Percentiles rank a stretch among this genome's conserved stretches.
Evolutionary conservation across 2,329 filamentous ascomycete genomes (phyloP).

Genomic region (Talaromyces sp.): DNA sequence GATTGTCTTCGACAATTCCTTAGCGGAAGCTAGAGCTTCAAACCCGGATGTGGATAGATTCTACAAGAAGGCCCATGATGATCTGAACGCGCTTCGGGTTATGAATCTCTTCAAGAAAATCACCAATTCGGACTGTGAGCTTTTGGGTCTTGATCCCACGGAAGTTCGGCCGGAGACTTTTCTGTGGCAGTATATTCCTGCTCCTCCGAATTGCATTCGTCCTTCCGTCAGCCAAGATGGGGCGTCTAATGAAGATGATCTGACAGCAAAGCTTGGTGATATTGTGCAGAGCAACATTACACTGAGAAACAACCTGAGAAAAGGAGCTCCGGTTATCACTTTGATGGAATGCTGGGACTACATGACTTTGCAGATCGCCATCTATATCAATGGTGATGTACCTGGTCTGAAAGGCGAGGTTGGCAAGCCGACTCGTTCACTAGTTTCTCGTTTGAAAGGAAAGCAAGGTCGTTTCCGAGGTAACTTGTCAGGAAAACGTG

Average conservation of each 20-base stretch:
- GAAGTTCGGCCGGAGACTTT: slow-evolving; percentile 94
- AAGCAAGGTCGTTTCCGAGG: slow-evolving; percentile 97
- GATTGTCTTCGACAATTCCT: slow-evolving; percentile 77
- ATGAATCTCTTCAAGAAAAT: slow-evolving; percentile 90
- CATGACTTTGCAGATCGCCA: slow-evolving; percentile 86
- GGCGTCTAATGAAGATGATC: slow-evolving; percentile 90
- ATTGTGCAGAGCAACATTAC: slow-evolving; percentile 89
- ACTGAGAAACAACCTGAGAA: slow-evolving; percentile 74
- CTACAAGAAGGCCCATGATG: slow-evolving; percentile 85
- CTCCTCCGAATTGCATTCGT: slow-evolving; percentile 87
- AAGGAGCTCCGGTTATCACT: slow-evolving; percentile 77
- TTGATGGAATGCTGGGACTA: slow-evolving; percentile 99
- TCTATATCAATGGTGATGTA: slow-evolving; percentile 97
- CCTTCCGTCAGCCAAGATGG: slow-evolving; percentile 91
- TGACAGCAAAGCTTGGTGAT: slow-evolving; percentile 94
- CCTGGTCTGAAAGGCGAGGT: slow-evolving; percentile 86
- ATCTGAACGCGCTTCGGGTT: slow-evolving; percentile 82
- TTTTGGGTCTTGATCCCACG: slow-evolving; percentile 78
- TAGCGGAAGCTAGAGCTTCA: slow-evolving; percentile 68
- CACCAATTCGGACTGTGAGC: slow-evolving; percentile 76
- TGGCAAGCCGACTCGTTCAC: slow-evolving; percentile 83
- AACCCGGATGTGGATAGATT: slow-evolving; percentile 86
- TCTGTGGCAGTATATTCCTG: slow-evolving; percentile 93
- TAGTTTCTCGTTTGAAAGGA: slow-evolving; percentile 92
- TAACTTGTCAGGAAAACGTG: slow-evolving; percentile 94